Base-by-base conservation (phyloP, 2,329 filamentous ascomycete species). In the Alternaria sp. region DNA sequence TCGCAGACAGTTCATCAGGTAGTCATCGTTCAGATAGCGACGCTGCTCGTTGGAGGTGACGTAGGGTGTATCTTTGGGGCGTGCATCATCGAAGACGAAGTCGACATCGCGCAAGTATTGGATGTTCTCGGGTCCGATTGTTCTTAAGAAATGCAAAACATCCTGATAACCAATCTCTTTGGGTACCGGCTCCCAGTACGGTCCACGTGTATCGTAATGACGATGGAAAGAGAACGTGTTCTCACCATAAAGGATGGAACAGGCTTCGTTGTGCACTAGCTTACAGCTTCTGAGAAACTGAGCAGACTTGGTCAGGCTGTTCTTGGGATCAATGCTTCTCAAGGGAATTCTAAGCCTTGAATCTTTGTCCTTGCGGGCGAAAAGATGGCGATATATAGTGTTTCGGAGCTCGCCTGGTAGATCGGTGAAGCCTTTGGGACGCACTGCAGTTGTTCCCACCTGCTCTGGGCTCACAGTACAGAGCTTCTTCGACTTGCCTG, bases 91-190 rank as follows among this genome's bases (percentile, higher is more conserved):
- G 48, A 85, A 80, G 18, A 72, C 62, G 59, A 85, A 71, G 14
- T 76, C 79, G 43, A 85, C 61, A 36, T 82, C 75, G 45, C 82
- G 81, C n/a, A 86, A 72, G 34, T 81, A 78, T 27, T 77, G 72
- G 16, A 83, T 70, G 63, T 85, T 85, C 60, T 73, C 75, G 1
- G 81, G 75, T 4, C 84, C 84, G 36, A 85, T 85, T 45, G 76
- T 76, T 56, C 80, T 80, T 32, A 85, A 71, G 48, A 83, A 83
- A 5, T 79, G 76, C 8, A 81, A 77, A 18, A 80, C 70, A 51
- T 82, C 80, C 51, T 79, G 79, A 71, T 82, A 85, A 41, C 82
- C 84, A 36, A 85, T 77, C 66, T 84, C 83, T 57, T 78, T 80
- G 59, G 78, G 81, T 18, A 77, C 68, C 3, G 71, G 64, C 36